A percentile compares a stretch with the other conserved stretches of the same genome.
These are phyloP conservation scores for Petrea volubilis DNA, from an alignment of 257 asterid species.

Conservation along the genomic window DNA sequence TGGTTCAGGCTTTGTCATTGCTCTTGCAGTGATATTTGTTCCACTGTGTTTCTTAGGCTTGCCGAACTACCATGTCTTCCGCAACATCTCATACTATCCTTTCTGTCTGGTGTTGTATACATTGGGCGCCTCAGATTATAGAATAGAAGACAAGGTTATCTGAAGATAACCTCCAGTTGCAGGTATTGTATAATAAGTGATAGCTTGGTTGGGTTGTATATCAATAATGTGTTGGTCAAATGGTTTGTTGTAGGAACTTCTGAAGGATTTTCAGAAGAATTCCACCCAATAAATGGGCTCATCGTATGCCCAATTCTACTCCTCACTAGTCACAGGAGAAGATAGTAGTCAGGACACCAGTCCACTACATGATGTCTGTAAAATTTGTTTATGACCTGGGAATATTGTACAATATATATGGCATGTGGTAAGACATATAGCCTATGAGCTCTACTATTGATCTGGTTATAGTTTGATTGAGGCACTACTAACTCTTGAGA, in stretches of 20 bases:
- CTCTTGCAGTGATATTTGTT: constrained; percentile 25
- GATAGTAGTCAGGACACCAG: constrained; percentile 1
- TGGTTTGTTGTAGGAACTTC: constrained; percentile 11
- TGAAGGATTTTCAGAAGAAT: constrained; percentile 1
- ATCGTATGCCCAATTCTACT: neutral
- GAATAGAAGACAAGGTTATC: neutral
- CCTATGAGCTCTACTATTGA: neutral
- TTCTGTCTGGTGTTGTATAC: constrained; percentile 40
- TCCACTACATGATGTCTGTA: constrained; percentile 1
- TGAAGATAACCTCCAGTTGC: constrained; percentile 19
- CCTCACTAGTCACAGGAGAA: neutral
- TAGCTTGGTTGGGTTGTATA: neutral
- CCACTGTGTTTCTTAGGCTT: constrained; percentile 40
- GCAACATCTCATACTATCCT: constrained; percentile 43
- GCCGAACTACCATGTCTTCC: constrained; percentile 26
- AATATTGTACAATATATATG: neutral
- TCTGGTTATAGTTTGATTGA: neutral
- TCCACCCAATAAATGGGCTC: neutral
- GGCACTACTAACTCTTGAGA: neutral
- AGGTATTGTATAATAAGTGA: neutral
- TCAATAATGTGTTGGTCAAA: constrained; percentile 24
- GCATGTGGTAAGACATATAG: constrained; percentile 9
- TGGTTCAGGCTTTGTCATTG: constrained; percentile 33
- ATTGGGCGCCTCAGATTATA: constrained; percentile 28
- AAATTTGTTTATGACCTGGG: neutral